Evolutionary conservation across 306 rosid genomes (phyloP).

Genomic region (Cyamopsis tetragonoloba): DNA sequence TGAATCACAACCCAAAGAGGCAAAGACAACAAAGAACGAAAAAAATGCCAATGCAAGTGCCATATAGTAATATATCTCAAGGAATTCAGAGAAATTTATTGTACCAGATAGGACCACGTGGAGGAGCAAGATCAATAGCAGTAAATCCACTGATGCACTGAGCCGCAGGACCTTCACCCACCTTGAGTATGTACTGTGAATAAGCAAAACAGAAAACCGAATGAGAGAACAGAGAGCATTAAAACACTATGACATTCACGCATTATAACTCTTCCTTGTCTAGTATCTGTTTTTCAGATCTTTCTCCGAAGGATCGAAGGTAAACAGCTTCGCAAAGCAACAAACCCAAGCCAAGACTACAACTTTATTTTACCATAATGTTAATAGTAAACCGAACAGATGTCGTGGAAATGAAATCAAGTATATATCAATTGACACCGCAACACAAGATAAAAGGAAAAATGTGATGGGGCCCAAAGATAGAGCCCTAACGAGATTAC

Average conservation of each 20-base stretch:
- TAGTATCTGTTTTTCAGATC: no score
- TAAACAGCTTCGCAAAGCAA: no score
- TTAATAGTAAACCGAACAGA: no score
- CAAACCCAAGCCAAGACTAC: no score
- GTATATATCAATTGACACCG: no score
- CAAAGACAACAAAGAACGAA: background rate
- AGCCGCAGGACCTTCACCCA: constrained; percentile 66
- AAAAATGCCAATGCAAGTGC: background rate
- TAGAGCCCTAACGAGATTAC: no score
- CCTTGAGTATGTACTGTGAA: constrained; percentile 82
- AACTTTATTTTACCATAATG: no score
- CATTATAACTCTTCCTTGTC: no score
- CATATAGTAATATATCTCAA: background rate
- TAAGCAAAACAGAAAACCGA: constrained; percentile 23
- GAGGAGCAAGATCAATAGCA: constrained; percentile 75
- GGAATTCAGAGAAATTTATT: background rate
- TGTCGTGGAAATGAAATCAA: no score
- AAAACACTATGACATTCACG: background rate
- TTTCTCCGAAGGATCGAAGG: no score
- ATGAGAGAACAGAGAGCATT: background rate
- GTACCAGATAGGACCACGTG: constrained; percentile 92
- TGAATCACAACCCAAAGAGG: background rate
- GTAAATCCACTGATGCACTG: constrained; percentile 96
- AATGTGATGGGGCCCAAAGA: no score
- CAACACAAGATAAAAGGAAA: no score